These are phyloP conservation scores for Furcasterigmium furcatum DNA, from an alignment of 2,329 filamentous ascomycete genomes.

Conservation along the genomic window DNA sequence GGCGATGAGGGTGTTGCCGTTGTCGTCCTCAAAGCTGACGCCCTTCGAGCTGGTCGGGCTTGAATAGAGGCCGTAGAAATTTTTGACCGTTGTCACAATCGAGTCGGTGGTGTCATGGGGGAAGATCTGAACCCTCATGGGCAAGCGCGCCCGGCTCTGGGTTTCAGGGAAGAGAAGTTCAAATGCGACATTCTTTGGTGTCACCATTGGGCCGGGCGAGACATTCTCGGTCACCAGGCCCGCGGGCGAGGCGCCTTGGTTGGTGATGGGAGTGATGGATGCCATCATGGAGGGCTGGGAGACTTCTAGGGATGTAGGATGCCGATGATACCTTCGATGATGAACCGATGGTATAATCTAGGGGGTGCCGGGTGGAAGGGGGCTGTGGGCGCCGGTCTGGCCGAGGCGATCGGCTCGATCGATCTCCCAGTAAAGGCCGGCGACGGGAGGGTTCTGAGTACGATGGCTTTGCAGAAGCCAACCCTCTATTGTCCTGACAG, in stretches of 20 bases:
- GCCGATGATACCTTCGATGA: background rate
- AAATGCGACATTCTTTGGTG: slow-evolving; percentile 75
- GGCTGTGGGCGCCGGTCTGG: background rate
- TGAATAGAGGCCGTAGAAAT: slow-evolving; percentile 96
- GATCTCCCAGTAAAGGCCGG: background rate
- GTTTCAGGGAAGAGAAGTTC: slow-evolving; percentile 69
- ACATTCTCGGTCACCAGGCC: slow-evolving; percentile 39
- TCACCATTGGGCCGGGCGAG: slow-evolving; percentile 43
- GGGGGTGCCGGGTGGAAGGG: background rate
- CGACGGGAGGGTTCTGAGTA: background rate
- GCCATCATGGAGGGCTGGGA: slow-evolving; percentile 32
- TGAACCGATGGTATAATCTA: background rate
- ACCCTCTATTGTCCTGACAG: no score
- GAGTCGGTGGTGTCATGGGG: slow-evolving; percentile 96
- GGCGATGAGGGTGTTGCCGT: slow-evolving; percentile 88
- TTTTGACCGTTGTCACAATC: slow-evolving; percentile 97
- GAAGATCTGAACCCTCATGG: slow-evolving; percentile 88
- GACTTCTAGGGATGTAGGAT: background rate
- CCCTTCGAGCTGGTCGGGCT: slow-evolving; percentile 67
- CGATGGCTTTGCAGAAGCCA: no score
- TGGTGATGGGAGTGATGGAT: slow-evolving; percentile 41
- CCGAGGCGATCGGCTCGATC: background rate
- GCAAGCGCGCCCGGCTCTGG: slow-evolving; percentile 69
- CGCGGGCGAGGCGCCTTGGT: slow-evolving; percentile 24
- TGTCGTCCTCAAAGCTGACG: slow-evolving; percentile 90